Evolutionary conservation across 805 yeast species (phyloP), one percentile per base, ranked within the genome.

Genomic region (Ogataea henricii): DNA sequence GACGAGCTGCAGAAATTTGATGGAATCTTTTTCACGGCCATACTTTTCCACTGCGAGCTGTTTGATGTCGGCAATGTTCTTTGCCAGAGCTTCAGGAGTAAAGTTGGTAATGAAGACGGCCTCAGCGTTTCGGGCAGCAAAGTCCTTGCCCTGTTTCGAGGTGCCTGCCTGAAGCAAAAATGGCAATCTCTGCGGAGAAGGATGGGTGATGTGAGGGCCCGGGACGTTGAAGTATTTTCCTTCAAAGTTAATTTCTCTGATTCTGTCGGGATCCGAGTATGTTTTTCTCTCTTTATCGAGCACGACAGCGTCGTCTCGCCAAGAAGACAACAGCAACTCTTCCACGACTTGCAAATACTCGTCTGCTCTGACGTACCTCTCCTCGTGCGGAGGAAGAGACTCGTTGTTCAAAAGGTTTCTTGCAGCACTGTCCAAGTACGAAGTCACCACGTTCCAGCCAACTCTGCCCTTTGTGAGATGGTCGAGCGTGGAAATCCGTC

Each of bases 371-470:
- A 54, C 66, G 49, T 74, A 74, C 48, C 79, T 66, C 45, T 65
- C 65, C 18, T 67, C 73, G 54, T 74, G 77, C 2, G 64, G 65
- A 9, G 75, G 72, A 21, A 69, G 59, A 5, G 54, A 39, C 38
- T 64, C 66, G 6, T 69, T 69, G 48, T 72, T 72, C 27, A 71
- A 52, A 26, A 71, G 53, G 47, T 72, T 71, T 47, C 70, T 58
- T 2, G 77, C 71, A 4, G 73, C 77, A 55, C 72, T 64, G 39
- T 72, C 75, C 40, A 71, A 60, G 45, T 72, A 72, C 1, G 75
- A 69, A 6, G 76, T 67, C 23, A 74, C 77, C n/a, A 74, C 67
- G 52, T 74, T 74, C 78, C 78, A 74, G 14, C 78, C 78, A 43
- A 74, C 57, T 50, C 78, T 62, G 4, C 78, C 78, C 7, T 61